Evolutionary conservation across 305 asterid species (phyloP).

Genomic region (Solanum chacoense): DNA sequence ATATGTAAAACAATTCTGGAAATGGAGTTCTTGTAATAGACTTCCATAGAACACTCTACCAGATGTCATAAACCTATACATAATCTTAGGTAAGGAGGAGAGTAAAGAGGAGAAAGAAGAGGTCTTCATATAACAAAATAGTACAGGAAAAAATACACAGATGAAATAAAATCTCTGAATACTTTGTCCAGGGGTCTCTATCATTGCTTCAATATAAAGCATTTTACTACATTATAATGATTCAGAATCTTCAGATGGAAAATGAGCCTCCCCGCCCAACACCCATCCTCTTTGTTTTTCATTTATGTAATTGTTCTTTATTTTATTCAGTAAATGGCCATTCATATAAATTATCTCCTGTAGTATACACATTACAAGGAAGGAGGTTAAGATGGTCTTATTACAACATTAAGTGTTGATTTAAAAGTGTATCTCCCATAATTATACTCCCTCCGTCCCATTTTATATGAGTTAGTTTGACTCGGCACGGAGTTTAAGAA

Average conservation of each 20-base stretch:
- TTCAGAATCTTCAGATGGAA: not conserved
- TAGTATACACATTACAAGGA: not conserved
- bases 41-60: not conserved
- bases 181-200: not conserved
- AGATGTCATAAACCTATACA: not conserved
- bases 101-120: not conserved
- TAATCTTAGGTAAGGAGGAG: not conserved
- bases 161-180: not conserved
- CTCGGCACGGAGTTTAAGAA: not conserved
- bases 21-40: not conserved
- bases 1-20: not conserved
- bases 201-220: not conserved
- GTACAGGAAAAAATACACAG: not conserved
- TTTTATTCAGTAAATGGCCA: not conserved
- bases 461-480: not conserved
- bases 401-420: not conserved
- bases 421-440: not conserved
- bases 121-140: not conserved
- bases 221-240: not conserved
- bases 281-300: not conserved
- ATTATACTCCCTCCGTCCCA: not conserved
- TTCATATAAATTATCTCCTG: not conserved
- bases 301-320: not conserved
- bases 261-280: not conserved
- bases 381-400: not conserved